Evolutionary conservation across 169 alveolate species (phyloP).

Genomic region (Cryptosporidium bovis): DNA sequence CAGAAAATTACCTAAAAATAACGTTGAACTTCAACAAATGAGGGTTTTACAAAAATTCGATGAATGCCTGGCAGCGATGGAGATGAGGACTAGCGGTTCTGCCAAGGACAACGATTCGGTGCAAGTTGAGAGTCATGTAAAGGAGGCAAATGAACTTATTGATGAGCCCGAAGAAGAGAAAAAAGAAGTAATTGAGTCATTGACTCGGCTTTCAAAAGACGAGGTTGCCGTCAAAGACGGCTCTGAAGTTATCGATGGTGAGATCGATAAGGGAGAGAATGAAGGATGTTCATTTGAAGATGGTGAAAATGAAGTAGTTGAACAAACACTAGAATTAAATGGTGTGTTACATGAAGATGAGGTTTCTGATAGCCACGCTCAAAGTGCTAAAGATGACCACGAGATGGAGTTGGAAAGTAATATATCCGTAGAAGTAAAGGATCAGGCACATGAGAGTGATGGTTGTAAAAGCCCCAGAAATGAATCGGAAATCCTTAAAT

Average conservation of each 20-base stretch:
- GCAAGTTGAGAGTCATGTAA: background rate
- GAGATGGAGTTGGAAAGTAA: background rate
- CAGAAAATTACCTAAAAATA: constrained; percentile 50
- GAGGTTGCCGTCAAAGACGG: background rate
- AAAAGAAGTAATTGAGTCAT: background rate
- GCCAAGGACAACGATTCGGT: background rate
- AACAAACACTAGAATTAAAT: background rate
- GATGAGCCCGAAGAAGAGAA: background rate
- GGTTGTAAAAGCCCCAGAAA: no score
- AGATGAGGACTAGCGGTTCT: background rate
- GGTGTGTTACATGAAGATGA: background rate
- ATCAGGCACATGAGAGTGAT: no score
- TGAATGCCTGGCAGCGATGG: constrained; percentile 10
- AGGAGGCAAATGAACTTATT: background rate
- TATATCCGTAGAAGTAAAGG: no score
- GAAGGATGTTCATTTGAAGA: no score
- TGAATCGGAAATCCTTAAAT: no score
- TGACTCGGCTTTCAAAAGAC: background rate
- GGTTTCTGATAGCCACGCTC: background rate
- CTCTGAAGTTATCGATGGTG: background rate
- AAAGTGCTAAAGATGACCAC: background rate
- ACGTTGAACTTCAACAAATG: constrained; percentile 51
- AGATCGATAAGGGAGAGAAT: no score
- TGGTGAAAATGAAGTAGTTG: no score
- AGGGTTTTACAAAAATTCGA: constrained; percentile 43